phyloP scores from a whole-genome alignment of 176 grass and related monocot species.

The Poa pratensis region DNA sequence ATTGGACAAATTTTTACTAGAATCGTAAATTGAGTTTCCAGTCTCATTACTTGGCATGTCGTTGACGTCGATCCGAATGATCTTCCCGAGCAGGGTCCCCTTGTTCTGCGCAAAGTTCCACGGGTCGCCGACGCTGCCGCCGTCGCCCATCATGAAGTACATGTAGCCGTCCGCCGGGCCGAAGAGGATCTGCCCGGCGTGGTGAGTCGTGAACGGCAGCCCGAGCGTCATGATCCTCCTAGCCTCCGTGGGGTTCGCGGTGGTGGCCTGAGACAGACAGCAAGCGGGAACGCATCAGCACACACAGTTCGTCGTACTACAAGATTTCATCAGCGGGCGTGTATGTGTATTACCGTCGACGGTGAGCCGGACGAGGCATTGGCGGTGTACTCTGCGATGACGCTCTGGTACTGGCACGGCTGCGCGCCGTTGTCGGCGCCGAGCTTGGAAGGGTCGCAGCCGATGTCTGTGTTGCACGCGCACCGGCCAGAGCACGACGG shows the following conservation, averaged over 20 bases:
- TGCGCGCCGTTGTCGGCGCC: conserved; percentile 51
- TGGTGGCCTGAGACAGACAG: conserved; percentile 47
- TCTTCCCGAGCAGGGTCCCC: conserved; percentile 83
- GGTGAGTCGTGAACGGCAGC: conserved; percentile 78
- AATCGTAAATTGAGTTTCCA: not conserved
- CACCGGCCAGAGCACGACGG: conserved; percentile 75
- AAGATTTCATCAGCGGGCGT: not conserved
- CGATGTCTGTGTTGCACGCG: conserved; percentile 85
- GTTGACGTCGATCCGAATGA: conserved; percentile 71
- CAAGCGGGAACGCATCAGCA: not conserved
- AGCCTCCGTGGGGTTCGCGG: conserved; percentile 69
- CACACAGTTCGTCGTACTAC: not conserved
- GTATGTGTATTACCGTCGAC: conserved; percentile 43
- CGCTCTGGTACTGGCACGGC: conserved; percentile 80
- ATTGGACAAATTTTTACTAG: not conserved
- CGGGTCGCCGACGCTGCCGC: conserved; percentile 69
- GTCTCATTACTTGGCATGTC: conserved; percentile 59
- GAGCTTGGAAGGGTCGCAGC: conserved; percentile 80
- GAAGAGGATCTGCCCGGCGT: conserved; percentile 81
- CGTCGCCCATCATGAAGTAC: conserved; percentile 97
- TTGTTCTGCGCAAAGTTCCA: conserved; percentile 99
- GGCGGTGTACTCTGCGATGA: conserved; percentile 84
- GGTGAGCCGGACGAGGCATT: conserved; percentile 66
- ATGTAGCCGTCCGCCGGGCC: conserved; percentile 73
- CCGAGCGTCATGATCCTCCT: conserved; percentile 77